A percentile compares a stretch with the other conserved stretches of the same genome.
Evolutionary conservation across 2,329 filamentous ascomycete species (phyloP).

Genomic region (Fusarium marasasianum): DNA sequence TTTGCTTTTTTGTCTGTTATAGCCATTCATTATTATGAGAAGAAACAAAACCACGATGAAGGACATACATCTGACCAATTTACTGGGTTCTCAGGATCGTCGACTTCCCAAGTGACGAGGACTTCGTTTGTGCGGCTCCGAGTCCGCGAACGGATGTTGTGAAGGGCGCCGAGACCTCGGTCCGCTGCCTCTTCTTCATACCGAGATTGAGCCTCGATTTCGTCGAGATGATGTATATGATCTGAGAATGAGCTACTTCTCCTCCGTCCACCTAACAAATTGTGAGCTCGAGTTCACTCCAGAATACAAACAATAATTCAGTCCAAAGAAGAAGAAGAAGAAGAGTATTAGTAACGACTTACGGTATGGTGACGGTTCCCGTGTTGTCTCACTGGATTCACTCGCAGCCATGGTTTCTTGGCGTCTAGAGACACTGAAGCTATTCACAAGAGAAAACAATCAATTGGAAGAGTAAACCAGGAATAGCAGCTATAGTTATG

Average conservation of each 20-base stretch:
- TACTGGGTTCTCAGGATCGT: slow-evolving; percentile 63
- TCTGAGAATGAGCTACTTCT: slow-evolving; percentile 39
- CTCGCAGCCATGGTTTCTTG: slow-evolving; percentile 36
- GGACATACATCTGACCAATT: slow-evolving; percentile 57
- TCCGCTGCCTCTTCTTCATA: slow-evolving; percentile 56
- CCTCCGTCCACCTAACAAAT: slow-evolving; percentile 35
- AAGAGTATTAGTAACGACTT: slow-evolving; percentile 23
- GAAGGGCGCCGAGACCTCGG: slow-evolving; percentile 46
- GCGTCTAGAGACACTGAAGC: slow-evolving; percentile 2
- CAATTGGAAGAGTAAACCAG: neutral
- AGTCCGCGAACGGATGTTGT: slow-evolving; percentile 49
- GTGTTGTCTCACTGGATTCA: slow-evolving; percentile 43
- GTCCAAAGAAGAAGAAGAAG: neutral
- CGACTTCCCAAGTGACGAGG: slow-evolving; percentile 56
- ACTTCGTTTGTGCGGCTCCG: slow-evolving; percentile 46
- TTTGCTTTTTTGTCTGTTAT: slow-evolving; percentile 61
- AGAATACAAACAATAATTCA: neutral
- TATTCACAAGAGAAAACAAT: slow-evolving; percentile 28
- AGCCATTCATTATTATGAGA: neutral
- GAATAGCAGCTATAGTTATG: neutral
- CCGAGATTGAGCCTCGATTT: slow-evolving; percentile 52
- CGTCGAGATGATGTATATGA: slow-evolving; percentile 43
- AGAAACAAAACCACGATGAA: neutral
- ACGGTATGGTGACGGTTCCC: slow-evolving; percentile 40
- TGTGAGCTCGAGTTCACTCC: slow-evolving; percentile 20